phyloP scores from a whole-genome alignment of 2,329 filamentous ascomycete genomes.

The Byssochlamys sp. region DNA sequence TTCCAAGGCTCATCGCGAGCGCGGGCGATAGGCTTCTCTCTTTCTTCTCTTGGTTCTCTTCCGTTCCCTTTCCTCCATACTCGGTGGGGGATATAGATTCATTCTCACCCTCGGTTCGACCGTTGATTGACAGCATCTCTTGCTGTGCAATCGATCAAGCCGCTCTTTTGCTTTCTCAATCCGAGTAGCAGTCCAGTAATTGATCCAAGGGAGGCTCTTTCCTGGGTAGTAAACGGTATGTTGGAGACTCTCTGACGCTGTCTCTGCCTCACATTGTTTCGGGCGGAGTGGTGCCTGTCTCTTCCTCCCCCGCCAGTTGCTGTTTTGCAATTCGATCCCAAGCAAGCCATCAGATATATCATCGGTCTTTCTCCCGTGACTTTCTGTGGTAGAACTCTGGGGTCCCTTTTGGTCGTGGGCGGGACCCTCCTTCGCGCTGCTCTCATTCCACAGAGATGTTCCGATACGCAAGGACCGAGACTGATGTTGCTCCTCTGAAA shows the following conservation, averaged over 20 bases:
- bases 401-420: not conserved
- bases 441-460: conserved; percentile 9
- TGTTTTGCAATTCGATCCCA: not conserved
- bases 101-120: not conserved
- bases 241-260: not conserved
- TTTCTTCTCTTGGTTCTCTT: not conserved
- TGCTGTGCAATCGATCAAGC: conserved; percentile 4
- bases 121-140: not conserved
- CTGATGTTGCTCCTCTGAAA: conserved; percentile 22
- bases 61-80: not conserved
- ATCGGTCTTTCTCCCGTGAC: conserved; percentile 4
- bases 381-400: conserved; percentile 1
- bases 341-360: not conserved
- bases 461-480: conserved; percentile 15
- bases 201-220: not conserved
- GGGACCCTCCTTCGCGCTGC: conserved; percentile 6
- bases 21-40: conserved; percentile 13
- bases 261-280: not conserved
- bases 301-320: not conserved
- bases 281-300: not conserved
- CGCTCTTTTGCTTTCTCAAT: not conserved
- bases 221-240: not conserved
- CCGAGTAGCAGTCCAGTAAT: not conserved
- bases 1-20: conserved; percentile 14
- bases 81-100: not conserved